These are phyloP conservation scores for Paxillus ammoniavirescens DNA, from an alignment of 768 basidiomycete genomes.

Conservation along the genomic window DNA sequence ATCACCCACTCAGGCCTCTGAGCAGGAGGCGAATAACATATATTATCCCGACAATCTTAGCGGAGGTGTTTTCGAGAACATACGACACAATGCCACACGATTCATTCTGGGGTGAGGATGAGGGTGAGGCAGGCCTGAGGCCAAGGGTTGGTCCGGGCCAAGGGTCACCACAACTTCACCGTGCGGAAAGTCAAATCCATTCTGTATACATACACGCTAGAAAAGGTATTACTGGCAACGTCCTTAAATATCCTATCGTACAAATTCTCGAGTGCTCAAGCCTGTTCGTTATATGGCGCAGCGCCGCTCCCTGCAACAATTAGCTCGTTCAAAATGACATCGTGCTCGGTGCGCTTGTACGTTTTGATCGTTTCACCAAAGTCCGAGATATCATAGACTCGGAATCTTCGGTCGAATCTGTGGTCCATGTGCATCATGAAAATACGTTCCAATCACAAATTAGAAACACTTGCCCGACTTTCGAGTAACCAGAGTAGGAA, in stretches of 20 bases:
- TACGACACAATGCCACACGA: background rate
- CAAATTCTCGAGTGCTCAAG: background rate
- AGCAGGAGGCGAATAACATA: background rate
- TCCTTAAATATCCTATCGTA: background rate
- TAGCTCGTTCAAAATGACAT: slow-evolving; percentile 64
- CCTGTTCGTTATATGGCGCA: slow-evolving; percentile 30
- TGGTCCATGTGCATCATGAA: slow-evolving; percentile 7
- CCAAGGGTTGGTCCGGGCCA: background rate
- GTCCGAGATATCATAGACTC: slow-evolving; percentile 83
- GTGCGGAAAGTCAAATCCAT: background rate
- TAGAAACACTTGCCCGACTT: slow-evolving; percentile 54
- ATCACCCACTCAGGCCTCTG: background rate
- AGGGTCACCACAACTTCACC: background rate
- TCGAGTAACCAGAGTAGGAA: slow-evolving; percentile 82
- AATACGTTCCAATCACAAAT: background rate
- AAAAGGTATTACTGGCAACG: background rate
- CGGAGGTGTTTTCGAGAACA: too few relatives aligned
- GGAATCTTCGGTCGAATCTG: slow-evolving; percentile 88
- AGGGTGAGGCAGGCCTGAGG: background rate
- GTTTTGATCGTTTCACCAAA: slow-evolving; percentile 92
- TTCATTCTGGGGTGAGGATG: background rate
- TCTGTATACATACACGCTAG: background rate
- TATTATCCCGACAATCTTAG: too few relatives aligned
- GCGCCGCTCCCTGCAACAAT: slow-evolving; percentile 52
- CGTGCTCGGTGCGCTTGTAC: slow-evolving; percentile 77